Conservation (phyloP, 768 basidiomycete species). For the Coprinopsis cinerea region DNA sequence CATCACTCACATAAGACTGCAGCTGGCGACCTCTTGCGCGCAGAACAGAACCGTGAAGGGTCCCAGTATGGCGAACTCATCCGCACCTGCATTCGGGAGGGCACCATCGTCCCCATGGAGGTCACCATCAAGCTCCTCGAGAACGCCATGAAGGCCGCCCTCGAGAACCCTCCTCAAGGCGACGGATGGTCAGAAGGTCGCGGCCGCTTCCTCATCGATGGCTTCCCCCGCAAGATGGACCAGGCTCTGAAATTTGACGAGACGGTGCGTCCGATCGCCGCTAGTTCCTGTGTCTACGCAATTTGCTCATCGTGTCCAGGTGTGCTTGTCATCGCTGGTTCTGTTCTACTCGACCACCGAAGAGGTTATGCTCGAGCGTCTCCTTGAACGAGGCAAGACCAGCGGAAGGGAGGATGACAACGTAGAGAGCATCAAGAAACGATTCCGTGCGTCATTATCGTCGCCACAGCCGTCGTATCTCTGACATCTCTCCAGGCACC, state of each 20-base stretch:
- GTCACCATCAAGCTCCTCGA: conserved; percentile 94
- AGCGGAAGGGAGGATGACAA: conserved; percentile 97
- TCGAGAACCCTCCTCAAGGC: conserved; percentile 35
- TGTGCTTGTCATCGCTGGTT: conserved; percentile 74
- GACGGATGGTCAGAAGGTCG: conserved; percentile 63
- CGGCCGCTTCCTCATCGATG: conserved; percentile 92
- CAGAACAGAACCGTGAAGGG: conserved; percentile 84
- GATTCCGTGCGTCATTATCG: conserved; percentile 90
- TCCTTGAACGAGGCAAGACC: conserved; percentile 88
- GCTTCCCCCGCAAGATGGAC: conserved; percentile 98
- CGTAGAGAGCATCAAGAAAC: conserved; percentile 88
- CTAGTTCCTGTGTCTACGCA: background rate
- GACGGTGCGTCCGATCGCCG: conserved; percentile 49
- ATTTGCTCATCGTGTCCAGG: conserved; percentile 34
- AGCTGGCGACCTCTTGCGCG: conserved; percentile 98
- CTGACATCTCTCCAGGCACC: conserved; percentile 44
- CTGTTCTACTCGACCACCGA: conserved; percentile 87
- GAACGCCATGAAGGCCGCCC: conserved; percentile 75
- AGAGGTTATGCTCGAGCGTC: conserved; percentile 77
- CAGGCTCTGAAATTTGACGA: conserved; percentile 91
- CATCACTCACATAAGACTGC: conserved; percentile 12
- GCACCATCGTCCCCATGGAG: conserved; percentile 92
- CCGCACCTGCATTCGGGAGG: conserved; percentile 82
- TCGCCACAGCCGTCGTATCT: too few relatives aligned
- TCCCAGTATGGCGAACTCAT: conserved; percentile 83